Base-by-base conservation (phyloP, 176 grass and related monocot genomes). In the Zizania latifolia region DNA sequence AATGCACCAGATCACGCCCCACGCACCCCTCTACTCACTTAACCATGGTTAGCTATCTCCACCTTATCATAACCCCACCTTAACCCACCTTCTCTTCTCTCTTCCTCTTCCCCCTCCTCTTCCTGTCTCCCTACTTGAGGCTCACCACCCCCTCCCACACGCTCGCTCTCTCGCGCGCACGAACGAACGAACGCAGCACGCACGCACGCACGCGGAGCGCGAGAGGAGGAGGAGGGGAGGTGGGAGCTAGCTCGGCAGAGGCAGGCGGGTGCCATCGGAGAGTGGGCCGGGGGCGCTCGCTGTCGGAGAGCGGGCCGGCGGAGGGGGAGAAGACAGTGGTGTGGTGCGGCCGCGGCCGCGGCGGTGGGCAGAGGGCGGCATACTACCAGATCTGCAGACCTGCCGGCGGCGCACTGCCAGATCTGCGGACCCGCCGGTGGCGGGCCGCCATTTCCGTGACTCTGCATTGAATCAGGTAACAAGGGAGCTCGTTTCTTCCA, bases 401-500 rank as follows among this genome's bases (percentile, higher is more conserved):
- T 26, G 79, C 15, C 60, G 74, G 39, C 43, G 65, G 66, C 68
- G 39, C 32, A 16, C 24, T 10, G 24, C 74, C 68, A 83, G 80
- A 87, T 87, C 80, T 87, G 80, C 80, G 28, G 69, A 51, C 58
- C 60, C 33, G 79, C 15, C 60, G 74, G 39, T 26, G 71, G 74
- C 60, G 70, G 54, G 55, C 61, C 43, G 57, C 33, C 80, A 60
- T 79, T 79, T 50, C 61, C 21, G 7, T 34, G n/a, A n/a, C 67
- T 51, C 58, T 3, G 68, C 85, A 83, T 83, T 87, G 74, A 68
- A 43, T 59, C 68, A 73, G 79, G 85, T 87, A 17, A 1, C 46
- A 5, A n/a, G n/a, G 2, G 2, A 0, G 14, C 19, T 67, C 50
- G 11, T 66, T 14, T 2, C 34, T 19, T 24, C 58, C 34, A 0